Evolutionary conservation across 2,329 filamentous ascomycete genomes (phyloP).

Genomic region (Metarhizium sp.): DNA sequence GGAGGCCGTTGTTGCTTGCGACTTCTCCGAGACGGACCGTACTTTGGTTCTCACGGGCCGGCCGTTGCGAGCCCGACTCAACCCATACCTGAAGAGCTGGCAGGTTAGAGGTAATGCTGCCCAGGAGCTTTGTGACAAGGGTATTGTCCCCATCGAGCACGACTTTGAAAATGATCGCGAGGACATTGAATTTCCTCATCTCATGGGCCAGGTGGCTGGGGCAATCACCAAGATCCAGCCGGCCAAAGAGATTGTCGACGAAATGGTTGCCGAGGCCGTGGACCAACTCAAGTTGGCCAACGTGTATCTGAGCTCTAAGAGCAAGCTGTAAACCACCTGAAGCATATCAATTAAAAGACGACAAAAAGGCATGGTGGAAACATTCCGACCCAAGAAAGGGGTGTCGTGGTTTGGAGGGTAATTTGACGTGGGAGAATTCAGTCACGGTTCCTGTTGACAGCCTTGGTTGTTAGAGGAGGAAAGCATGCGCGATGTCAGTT

Average conservation of each 20-base stretch:
- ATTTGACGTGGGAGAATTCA: neutral
- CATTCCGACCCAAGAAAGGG: neutral
- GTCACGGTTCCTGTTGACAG: neutral
- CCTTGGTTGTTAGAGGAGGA: too few species aligned
- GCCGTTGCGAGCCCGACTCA: constrained; percentile 70
- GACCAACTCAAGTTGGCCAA: constrained; percentile 54
- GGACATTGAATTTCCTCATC: constrained; percentile 75
- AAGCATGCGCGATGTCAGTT: too few species aligned
- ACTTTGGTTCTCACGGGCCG: constrained; percentile 77
- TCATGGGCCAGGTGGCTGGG: constrained; percentile 92
- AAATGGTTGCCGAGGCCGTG: constrained; percentile 76
- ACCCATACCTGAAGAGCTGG: constrained; percentile 78
- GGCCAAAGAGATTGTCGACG: constrained; percentile 73
- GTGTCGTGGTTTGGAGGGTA: too few species aligned
- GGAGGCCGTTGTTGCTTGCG: constrained; percentile 69
- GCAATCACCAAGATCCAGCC: constrained; percentile 70
- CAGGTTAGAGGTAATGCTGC: constrained; percentile 68
- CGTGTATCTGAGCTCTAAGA: constrained; percentile 44
- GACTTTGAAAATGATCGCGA: constrained; percentile 69
- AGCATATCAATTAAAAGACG: neutral
- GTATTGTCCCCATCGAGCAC: constrained; percentile 71
- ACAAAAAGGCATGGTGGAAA: neutral
- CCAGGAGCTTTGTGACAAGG: constrained; percentile 62
- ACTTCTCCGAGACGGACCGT: constrained; percentile 68
- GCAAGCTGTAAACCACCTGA: constrained; percentile 26